phyloP scores from a whole-genome alignment of 805 yeast species.

The Debaryomyces castellii region DNA sequence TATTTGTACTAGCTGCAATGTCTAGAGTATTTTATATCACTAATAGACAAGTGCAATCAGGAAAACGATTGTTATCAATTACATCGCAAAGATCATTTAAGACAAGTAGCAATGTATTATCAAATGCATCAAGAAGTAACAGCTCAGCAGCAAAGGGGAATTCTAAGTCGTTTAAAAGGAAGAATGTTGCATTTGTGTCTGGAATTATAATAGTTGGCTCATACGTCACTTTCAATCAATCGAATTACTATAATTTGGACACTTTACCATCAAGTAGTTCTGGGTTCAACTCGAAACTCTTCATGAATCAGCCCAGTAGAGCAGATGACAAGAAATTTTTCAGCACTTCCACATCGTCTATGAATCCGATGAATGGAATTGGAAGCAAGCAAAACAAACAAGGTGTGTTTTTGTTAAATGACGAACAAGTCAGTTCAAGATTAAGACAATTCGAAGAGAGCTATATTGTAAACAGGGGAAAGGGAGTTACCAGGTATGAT shows the following conservation, averaged over 20 bases:
- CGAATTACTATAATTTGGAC: constrained; percentile 42
- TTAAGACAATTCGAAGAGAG: constrained; percentile 78
- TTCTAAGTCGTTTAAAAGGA: constrained; percentile 21
- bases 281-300: constrained; percentile 15
- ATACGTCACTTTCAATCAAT: constrained; percentile 37
- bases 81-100: constrained; percentile 12
- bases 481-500: constrained; percentile 87
- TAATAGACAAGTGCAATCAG: constrained; percentile 11
- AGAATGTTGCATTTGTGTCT: constrained; percentile 39
- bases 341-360: constrained; percentile 46
- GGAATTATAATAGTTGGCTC: constrained; percentile 45
- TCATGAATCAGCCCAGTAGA: constrained; percentile 9
- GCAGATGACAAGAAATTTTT: constrained; percentile 22
- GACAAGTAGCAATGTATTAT: constrained; percentile 8
- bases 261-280: constrained; percentile 25
- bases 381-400: constrained; percentile 50
- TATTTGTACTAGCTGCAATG: constrained; percentile 19
- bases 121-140: constrained; percentile 4
- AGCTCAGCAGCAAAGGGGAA: constrained; percentile 4
- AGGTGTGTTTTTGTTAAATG: constrained; percentile 57
- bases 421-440: constrained; percentile 67
- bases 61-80: constrained; percentile 14
- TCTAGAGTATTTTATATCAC: constrained; percentile 20
- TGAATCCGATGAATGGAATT: constrained; percentile 40
- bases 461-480: constrained; percentile 74